Evolutionary conservation across 495 filamentous ascomycete genomes (phyloP).

Genomic region (Daldinia concentrica): DNA sequence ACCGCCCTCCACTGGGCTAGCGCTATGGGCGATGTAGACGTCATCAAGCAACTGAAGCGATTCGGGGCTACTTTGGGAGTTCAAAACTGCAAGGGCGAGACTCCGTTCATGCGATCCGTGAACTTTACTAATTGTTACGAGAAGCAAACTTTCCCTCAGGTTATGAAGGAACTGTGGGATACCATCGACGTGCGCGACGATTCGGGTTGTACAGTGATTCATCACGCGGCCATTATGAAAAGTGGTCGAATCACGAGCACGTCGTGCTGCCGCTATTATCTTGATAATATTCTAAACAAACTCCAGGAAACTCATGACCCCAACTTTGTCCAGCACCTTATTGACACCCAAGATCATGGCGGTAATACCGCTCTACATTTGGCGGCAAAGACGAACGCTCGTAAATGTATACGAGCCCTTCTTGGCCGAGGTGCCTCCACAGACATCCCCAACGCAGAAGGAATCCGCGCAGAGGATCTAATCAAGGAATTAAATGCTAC

Average conservation of each 20-base stretch:
- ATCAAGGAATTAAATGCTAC: conserved; percentile 67
- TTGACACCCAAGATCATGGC: conserved; percentile 79
- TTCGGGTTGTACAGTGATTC: conserved; percentile 84
- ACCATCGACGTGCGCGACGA: conserved; percentile 80
- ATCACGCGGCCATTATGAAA: conserved; percentile 89
- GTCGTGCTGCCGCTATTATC: conserved; percentile 87
- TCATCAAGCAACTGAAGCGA: conserved; percentile 83
- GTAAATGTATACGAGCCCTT: conserved; percentile 76
- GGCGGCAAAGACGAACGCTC: conserved; percentile 78
- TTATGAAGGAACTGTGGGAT: conserved; percentile 80
- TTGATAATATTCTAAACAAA: conserved; percentile 88
- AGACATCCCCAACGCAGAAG: conserved; percentile 80
- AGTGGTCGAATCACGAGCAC: conserved; percentile 75
- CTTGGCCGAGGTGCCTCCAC: conserved; percentile 76
- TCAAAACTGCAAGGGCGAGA: conserved; percentile 83
- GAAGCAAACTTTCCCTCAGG: conserved; percentile 79
- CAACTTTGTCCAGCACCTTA: conserved; percentile 71
- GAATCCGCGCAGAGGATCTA: conserved; percentile 79
- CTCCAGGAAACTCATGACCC: conserved; percentile 72
- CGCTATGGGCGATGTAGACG: conserved; percentile 95
- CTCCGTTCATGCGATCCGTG: conserved; percentile 92
- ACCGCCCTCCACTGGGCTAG: conserved; percentile 96
- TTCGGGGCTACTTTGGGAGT: conserved; percentile 75
- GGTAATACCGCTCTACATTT: conserved; percentile 92
- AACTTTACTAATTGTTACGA: conserved; percentile 96